A percentile compares a stretch with the other conserved stretches of the same genome.
Evolutionary conservation across 176 grass and related monocot species (phyloP).

Genomic region (Eleusine coracana): DNA sequence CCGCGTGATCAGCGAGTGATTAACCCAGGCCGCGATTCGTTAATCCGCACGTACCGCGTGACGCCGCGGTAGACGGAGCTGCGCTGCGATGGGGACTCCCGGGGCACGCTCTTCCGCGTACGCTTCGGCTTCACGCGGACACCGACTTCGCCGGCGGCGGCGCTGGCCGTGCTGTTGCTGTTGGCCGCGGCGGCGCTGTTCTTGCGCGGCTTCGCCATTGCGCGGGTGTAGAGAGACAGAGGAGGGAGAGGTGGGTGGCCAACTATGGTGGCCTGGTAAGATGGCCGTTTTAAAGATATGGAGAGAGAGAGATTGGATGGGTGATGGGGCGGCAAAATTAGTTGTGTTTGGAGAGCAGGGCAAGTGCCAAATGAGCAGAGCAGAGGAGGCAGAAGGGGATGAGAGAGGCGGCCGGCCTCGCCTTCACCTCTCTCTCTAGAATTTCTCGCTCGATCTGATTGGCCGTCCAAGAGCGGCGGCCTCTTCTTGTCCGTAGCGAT

Average conservation of each 20-base stretch:
- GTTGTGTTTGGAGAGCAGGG: constrained; percentile 32
- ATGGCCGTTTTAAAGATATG: constrained; percentile 42
- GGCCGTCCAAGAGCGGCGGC: constrained; percentile 50
- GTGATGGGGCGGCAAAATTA: constrained; percentile 43
- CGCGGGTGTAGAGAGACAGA: neutral
- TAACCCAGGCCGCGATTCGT: neutral
- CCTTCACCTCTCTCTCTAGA: neutral
- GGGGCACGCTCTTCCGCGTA: constrained; percentile 72
- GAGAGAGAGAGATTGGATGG: neutral
- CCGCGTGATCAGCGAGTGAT: neutral
- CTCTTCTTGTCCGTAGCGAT: constrained; percentile 33
- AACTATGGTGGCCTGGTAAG: constrained; percentile 31
- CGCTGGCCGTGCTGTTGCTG: constrained; percentile 5
- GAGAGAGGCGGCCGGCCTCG: constrained; percentile 35
- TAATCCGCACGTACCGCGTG: constrained; percentile 52
- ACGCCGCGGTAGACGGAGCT: constrained; percentile 90
- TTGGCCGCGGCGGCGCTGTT: constrained; percentile 10
- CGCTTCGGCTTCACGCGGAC: constrained; percentile 64
- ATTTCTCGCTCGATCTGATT: constrained; percentile 24
- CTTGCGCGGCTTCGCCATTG: constrained; percentile 55
- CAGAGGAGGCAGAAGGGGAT: constrained; percentile 5
- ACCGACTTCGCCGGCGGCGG: neutral
- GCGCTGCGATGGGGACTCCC: constrained; percentile 72
- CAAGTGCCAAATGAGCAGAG: constrained; percentile 54
- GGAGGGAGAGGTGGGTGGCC: constrained; percentile 41